Evolutionary conservation across 345 rosid genomes (phyloP).

Genomic region (Murraya paniculata): DNA sequence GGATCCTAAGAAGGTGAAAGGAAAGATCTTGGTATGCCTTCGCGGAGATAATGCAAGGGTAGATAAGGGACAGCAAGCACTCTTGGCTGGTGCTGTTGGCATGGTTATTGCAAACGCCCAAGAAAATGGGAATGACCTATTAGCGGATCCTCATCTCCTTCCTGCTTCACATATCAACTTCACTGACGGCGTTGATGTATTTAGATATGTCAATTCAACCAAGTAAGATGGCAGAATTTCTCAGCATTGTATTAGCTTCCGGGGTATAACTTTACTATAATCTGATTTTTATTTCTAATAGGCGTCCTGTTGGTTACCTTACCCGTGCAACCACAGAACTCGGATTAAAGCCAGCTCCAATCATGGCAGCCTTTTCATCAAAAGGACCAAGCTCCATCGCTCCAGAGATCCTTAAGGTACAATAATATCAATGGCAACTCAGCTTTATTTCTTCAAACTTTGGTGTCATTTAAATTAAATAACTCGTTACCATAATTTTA

Average conservation of each 20-base stretch:
- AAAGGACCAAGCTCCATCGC: slow-evolving; percentile 62
- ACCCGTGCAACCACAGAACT: slow-evolving; percentile 35
- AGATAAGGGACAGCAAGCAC: slow-evolving; percentile 57
- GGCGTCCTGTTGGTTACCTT: slow-evolving; percentile 59
- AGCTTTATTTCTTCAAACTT: not conserved
- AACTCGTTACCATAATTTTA: not conserved
- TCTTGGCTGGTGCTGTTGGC: slow-evolving; percentile 69
- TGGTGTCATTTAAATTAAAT: not conserved
- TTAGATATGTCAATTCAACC: slow-evolving; percentile 49
- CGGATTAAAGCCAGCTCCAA: slow-evolving; percentile 57
- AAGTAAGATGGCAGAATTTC: slow-evolving; percentile 26
- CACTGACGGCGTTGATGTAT: slow-evolving; percentile 43
- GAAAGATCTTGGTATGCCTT: slow-evolving; percentile 76
- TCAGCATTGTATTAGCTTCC: not conserved
- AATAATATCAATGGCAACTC: not conserved
- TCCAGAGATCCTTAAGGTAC: slow-evolving; percentile 66
- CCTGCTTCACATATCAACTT: slow-evolving; percentile 68
- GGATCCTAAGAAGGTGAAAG: slow-evolving; percentile 58
- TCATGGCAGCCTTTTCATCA: slow-evolving; percentile 80
- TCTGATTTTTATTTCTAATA: slow-evolving; percentile 7
- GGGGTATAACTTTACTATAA: not conserved
- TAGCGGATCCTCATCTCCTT: slow-evolving; percentile 61
- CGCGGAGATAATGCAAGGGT: slow-evolving; percentile 51
- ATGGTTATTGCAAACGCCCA: slow-evolving; percentile 65
- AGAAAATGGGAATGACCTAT: slow-evolving; percentile 40